These are phyloP conservation scores for Suillus variegatus DNA, from an alignment of 768 basidiomycete species.

Conservation along the genomic window DNA sequence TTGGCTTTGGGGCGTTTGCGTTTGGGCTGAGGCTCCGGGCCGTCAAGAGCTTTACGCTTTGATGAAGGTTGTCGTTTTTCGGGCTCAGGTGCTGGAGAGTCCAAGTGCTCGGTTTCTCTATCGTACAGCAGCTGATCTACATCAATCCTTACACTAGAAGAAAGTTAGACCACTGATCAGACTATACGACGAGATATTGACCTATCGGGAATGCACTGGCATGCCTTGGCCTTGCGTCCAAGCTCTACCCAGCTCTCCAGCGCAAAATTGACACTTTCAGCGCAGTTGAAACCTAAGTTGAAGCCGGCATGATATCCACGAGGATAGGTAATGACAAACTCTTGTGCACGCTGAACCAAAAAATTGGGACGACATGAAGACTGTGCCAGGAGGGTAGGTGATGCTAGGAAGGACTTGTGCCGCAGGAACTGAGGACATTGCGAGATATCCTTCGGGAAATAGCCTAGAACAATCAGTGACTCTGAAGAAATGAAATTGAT, in stretches of 20 bases:
- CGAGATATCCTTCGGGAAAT: slow-evolving; percentile 86
- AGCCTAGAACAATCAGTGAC: slow-evolving; percentile 47
- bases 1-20: slow-evolving; percentile 27
- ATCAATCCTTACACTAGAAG: slow-evolving; percentile 83
- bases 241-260: slow-evolving; percentile 92
- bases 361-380: slow-evolving; percentile 81
- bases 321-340: slow-evolving; percentile 95
- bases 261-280: slow-evolving; percentile 97
- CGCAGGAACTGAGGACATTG: slow-evolving; percentile 92
- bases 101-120: slow-evolving; percentile 49
- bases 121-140: slow-evolving; percentile 83
- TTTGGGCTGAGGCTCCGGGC: slow-evolving; percentile 28
- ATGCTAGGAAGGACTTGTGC: slow-evolving; percentile 94
- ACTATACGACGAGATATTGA: slow-evolving; percentile 26
- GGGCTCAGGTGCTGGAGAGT: slow-evolving; percentile 1
- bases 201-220: slow-evolving; percentile 77
- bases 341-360: slow-evolving; percentile 90
- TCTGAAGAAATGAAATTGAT: not conserved
- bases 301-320: slow-evolving; percentile 96
- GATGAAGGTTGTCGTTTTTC: slow-evolving; percentile 18
- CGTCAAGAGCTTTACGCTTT: slow-evolving; percentile 41
- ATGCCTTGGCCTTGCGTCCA: slow-evolving; percentile 77
- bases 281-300: slow-evolving; percentile 95
- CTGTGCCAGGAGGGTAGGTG: slow-evolving; percentile 79
- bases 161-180: slow-evolving; percentile 12